Percentiles rank a stretch among this genome's conserved stretches.
phyloP scores from a whole-genome alignment of 495 filamentous ascomycete species.

The Daldinia grandis region DNA sequence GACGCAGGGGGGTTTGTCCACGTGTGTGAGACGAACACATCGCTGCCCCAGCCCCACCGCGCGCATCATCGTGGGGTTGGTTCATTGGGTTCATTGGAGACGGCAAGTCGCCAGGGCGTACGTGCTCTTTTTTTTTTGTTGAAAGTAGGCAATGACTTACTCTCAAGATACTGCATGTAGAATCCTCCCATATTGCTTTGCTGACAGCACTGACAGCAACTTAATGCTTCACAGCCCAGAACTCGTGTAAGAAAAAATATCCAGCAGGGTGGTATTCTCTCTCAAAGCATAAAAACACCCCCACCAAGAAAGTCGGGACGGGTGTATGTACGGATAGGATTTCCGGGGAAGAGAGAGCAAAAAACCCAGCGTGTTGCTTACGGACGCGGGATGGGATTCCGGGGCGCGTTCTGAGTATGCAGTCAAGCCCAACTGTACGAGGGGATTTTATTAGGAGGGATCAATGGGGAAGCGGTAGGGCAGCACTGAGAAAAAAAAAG shows the following conservation, averaged over 20 bases:
- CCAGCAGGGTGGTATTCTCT: constrained; percentile 40
- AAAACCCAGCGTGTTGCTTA: constrained; percentile 17
- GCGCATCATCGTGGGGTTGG: constrained; percentile 38
- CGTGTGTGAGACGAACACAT: constrained; percentile 47
- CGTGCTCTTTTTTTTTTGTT: constrained; percentile 1
- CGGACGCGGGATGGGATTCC: constrained; percentile 47
- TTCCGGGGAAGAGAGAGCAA: constrained; percentile 27
- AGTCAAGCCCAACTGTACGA: constrained; percentile 64
- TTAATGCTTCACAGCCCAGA: constrained; percentile 33
- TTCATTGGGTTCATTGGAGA: constrained; percentile 22
- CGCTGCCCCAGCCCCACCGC: constrained; percentile 43
- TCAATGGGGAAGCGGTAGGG: constrained; percentile 49
- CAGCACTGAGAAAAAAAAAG: constrained; percentile 44
- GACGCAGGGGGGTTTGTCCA: constrained; percentile 47
- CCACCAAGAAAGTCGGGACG: constrained; percentile 39
- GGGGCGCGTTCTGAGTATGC: constrained; percentile 55
- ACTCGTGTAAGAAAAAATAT: constrained; percentile 25
- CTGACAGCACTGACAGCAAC: constrained; percentile 29
- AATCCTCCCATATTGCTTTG: constrained; percentile 65
- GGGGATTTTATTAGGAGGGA: constrained; percentile 42
- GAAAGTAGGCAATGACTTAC: constrained; percentile 56
- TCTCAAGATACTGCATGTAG: constrained; percentile 70
- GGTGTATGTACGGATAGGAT: constrained; percentile 40
- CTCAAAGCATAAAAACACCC: constrained; percentile 44
- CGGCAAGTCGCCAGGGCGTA: constrained; percentile 1